phyloP scores from a whole-genome alignment of 108 stramenopile genomes.

The Cyclostephanos tholiformis region DNA sequence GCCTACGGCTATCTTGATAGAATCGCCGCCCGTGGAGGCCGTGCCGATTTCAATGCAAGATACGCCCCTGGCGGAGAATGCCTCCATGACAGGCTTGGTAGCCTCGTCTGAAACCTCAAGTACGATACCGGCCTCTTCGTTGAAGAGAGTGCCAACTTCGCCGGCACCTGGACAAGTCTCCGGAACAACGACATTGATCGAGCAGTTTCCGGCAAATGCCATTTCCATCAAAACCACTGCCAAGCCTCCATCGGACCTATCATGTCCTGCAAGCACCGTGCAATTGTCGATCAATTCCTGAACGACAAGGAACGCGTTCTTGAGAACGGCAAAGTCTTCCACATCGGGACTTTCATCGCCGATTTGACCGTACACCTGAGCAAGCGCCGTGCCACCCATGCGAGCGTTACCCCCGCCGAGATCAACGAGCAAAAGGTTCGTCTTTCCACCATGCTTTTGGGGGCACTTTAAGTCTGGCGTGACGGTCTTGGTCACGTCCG shows the following conservation, averaged over 20 bases:
- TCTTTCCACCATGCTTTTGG: slow-evolving; percentile 50
- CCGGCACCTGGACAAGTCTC: slow-evolving; percentile 57
- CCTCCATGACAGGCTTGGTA: slow-evolving; percentile 62
- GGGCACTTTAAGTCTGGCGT: slow-evolving; percentile 96
- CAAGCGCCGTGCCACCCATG: slow-evolving; percentile 95
- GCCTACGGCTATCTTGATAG: slow-evolving; percentile 85
- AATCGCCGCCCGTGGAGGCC: slow-evolving; percentile 71
- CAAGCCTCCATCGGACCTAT: slow-evolving; percentile 96
- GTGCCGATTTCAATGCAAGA: slow-evolving; percentile 79
- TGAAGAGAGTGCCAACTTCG: slow-evolving; percentile 88
- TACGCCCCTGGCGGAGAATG: slow-evolving; percentile 73
- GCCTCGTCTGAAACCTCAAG: slow-evolving; percentile 78
- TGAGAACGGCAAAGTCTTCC: slow-evolving; percentile 82
- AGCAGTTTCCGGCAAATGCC: slow-evolving; percentile 98
- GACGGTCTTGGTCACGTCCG: slow-evolving; percentile 92
- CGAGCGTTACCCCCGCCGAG: slow-evolving; percentile 84
- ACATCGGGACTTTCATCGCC: slow-evolving; percentile 93
- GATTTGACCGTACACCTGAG: slow-evolving; percentile 93
- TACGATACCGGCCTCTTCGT: slow-evolving; percentile 96
- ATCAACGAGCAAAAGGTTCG: slow-evolving; percentile 86
- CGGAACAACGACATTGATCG: slow-evolving; percentile 86
- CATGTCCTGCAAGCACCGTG: slow-evolving; percentile 91
- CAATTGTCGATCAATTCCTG: slow-evolving; percentile 87
- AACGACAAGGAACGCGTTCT: slow-evolving; percentile 88
- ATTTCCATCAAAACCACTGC: slow-evolving; percentile 92